Evolutionary conservation across 1,139 yeast genomes (phyloP), one percentile per base, ranked within the genome.

Genomic region (Spathaspora sp.): DNA sequence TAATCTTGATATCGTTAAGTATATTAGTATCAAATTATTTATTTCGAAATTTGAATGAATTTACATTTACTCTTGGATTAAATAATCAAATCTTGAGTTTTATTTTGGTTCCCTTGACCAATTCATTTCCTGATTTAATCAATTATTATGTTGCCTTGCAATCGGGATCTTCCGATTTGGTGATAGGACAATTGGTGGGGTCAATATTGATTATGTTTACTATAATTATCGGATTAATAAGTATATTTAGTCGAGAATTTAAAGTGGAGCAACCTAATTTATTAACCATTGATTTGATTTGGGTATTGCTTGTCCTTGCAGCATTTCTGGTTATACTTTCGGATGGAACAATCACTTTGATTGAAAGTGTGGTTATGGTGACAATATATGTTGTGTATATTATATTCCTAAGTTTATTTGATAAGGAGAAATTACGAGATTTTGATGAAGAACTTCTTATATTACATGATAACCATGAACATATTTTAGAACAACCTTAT

Each of bases 311-410:
- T 3, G 63, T 78, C 15, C 61, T 80, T 5, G 43, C 65, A 1
- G 47, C 77, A 2, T 70, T 80, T 37, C 61, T 74, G 45, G 61
- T 61, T 45, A 74, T 81, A 43, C 54, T 82, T 11, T 61, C 68
- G 3, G 87, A 82, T 60, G 82, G 81, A 7, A 64, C 67, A 47
- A 67, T 82, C 31, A 75, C 78, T 25, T 45, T 68, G 3, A 44
- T 56, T 11, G 87, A 82, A 54, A 76, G 83, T 46, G 36, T 65
- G 1, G 39, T 63, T 1, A 76, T 82, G 82, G 58, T 74, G 0
- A 13, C 54, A 2, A 51, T 73, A 29, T 79, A 76, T 57, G 44
- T 65, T 13, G 37, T 58, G 1, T 79, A 78, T 50, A 65, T 79
- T 4, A 37, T 54, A 3, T 63, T 62, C 46, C 51, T 72, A 24